Base-by-base conservation (phyloP, 2,329 filamentous ascomycete genomes). In the Colletotrichum higginsianum region DNA sequence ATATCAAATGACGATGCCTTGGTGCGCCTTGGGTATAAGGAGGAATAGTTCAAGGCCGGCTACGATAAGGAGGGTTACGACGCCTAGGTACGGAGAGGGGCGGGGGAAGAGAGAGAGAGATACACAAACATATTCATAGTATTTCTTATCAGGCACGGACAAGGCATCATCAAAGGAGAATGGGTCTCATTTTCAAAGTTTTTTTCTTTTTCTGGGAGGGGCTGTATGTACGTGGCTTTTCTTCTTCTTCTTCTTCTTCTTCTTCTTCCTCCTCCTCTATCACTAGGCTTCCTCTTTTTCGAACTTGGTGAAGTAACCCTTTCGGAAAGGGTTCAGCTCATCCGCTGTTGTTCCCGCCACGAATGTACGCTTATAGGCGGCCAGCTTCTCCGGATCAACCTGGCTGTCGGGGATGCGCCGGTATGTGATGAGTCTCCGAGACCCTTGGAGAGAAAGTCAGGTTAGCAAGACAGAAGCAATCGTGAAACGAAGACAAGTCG, bases 351-450 rank as follows among this genome's bases (percentile, higher is more conserved):
- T 85, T 21, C 88, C 88, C 3, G 76, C 77, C 1, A 78, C 76
- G 61, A 76, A 77, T 69, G 73, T 66, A 15, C 71, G 72, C 60
- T 69, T 62, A 74, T 76, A 83, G 50, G 78, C 75, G 57, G 80
- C 78, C 26, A 89, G 77, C 9, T 83, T 84, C 1, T 79, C 77
- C 13, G 76, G 72, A 62, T 87, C 86, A 9, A 93, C 86, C 44
- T 87, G 84, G 13, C 79, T 83, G 75, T 94, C 91, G 0, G 88
- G 86, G 23, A 93, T 84, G 63, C 95, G 89, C 55, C 90, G 88
- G 80, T 98, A 98, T 0, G 95, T 97, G 63, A 98, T 92, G 46
- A 99, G 86, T 75, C 94, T 89, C 71, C 96, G 89, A 23, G 95
- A 96, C 96, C 95, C 93, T 95, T 30, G 26, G 50, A 78, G 68